These are phyloP conservation scores for Yarrowia yakushimensis DNA, from an alignment of 805 yeast species.

Conservation along the genomic window DNA sequence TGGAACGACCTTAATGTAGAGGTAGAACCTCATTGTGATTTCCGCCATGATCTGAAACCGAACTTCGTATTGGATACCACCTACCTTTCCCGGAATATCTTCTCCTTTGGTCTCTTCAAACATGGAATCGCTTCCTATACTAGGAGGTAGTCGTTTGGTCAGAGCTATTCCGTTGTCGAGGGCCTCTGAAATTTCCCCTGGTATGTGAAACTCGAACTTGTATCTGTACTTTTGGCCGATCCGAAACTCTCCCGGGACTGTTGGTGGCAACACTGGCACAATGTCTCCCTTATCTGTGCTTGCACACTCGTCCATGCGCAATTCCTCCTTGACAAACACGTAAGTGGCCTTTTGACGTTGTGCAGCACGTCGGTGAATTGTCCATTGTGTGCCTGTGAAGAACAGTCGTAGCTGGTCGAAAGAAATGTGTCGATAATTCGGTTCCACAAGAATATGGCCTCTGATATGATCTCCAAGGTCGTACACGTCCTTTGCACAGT, in stretches of 20 bases:
- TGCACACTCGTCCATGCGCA: not conserved
- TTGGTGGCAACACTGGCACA: not conserved
- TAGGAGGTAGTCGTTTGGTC: not conserved
- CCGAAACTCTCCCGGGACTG: not conserved
- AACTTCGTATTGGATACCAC: slow-evolving; percentile 13
- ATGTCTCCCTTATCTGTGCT: not conserved
- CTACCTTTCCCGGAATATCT: slow-evolving; percentile 6
- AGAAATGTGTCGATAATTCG: slow-evolving; percentile 7
- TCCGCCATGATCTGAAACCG: slow-evolving; percentile 16
- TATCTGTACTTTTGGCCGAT: slow-evolving; percentile 8
- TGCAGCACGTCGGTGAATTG: slow-evolving; percentile 8
- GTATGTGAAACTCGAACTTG: slow-evolving; percentile 10
- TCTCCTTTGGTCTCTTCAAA: slow-evolving; percentile 10
- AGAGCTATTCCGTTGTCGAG: slow-evolving; percentile 8
- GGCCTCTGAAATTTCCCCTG: slow-evolving; percentile 1
- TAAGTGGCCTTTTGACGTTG: slow-evolving; percentile 18
- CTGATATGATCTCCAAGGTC: slow-evolving; percentile 10
- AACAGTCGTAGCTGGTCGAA: slow-evolving; percentile 1
- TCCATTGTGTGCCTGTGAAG: slow-evolving; percentile 3
- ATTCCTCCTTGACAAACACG: slow-evolving; percentile 16
- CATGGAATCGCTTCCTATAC: slow-evolving; percentile 17
- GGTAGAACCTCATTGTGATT: slow-evolving; percentile 11
- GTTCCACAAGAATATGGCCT: not conserved
- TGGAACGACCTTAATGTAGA: slow-evolving; percentile 1
- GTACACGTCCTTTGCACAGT: slow-evolving; percentile 5